Evolutionary conservation across 345 rosid species (phyloP).

Genomic region (Eucalyptus coolabah): DNA sequence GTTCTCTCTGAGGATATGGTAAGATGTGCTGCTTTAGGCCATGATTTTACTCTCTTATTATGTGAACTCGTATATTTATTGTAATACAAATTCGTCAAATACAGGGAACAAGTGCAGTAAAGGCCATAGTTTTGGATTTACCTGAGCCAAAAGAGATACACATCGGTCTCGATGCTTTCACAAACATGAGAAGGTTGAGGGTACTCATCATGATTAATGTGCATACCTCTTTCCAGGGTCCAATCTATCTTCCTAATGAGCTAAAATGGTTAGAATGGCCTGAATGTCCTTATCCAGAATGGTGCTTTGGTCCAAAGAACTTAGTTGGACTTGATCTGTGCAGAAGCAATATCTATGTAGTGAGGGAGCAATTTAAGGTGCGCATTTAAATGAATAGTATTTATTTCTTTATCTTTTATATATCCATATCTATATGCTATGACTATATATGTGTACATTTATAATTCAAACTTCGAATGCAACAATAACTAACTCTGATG

Average conservation of each 20-base stretch:
- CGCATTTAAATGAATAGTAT: too few relatives aligned
- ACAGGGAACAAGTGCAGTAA: background rate
- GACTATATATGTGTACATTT: too few relatives aligned
- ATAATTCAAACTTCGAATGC: too few relatives aligned
- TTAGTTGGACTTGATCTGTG: background rate
- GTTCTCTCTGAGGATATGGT: rapidly evolving
- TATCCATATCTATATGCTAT: too few relatives aligned
- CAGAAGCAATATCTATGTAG: background rate
- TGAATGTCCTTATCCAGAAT: background rate
- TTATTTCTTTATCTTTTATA: too few relatives aligned
- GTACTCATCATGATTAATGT: background rate
- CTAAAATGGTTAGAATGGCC: background rate
- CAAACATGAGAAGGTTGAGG: background rate
- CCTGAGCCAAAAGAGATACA: background rate
- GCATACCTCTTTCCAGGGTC: background rate
- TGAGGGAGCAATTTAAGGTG: too few relatives aligned
- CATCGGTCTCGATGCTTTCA: background rate
- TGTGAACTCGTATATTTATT: too few relatives aligned
- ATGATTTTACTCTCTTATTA: too few relatives aligned
- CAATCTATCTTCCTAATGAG: background rate
- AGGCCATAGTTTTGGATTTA: too few relatives aligned
- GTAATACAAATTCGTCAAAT: background rate
- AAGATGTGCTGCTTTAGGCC: background rate
- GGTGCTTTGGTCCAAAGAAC: background rate
- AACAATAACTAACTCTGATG: too few relatives aligned